Evolutionary conservation across 768 basidiomycete genomes (phyloP), one percentile per base, ranked within the genome.

Genomic region (Phylloporus scabripes): DNA sequence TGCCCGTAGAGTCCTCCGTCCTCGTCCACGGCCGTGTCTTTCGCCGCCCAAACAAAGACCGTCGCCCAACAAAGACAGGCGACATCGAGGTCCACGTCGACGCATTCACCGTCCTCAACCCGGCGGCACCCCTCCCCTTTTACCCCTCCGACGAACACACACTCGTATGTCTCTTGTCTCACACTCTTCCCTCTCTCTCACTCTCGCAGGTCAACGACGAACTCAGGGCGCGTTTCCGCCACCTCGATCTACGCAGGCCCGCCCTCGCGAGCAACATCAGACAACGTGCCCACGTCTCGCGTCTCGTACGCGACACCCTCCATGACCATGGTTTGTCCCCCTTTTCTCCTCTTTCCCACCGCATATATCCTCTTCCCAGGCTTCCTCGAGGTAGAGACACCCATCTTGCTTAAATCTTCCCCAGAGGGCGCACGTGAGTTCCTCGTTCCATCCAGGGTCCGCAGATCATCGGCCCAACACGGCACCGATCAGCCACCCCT

Each of bases 401-500:
- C 94, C 23, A 76, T 92, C 46, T 76, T 97, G 18, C 77, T 97
- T 24, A 84, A 87, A 63, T 95, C 93, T 7, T 87, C 92, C 2
- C 92, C 92, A 18, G 94, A 97, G 72, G 93, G 93, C 26, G 94
- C 93, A 1, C 78, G 93, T 56, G 93, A 97, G 65, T 97, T 89
- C 61, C 78, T 96, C 33, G 92, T 96, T 39, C 92, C 92, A 43
- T 80, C 83, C 21, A 85, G 92, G 39, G 60, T 72, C 37, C 63
- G 70, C 48, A 57, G 60, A 49, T 68, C 72, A 32, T 50, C 67
- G 48, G 57, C 59, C 51, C 56, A 50, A 18, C 44, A 33, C 31
- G 55, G 38, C 50, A 52, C 75, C 34, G 31, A 36, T 8, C 39
- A 40, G 39, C 42, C 56, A 31, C 71, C 73, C 32, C 70, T 76